These are phyloP conservation scores for Wickerhamiella siamensis DNA, from an alignment of 805 yeast species.

Conservation along the genomic window DNA sequence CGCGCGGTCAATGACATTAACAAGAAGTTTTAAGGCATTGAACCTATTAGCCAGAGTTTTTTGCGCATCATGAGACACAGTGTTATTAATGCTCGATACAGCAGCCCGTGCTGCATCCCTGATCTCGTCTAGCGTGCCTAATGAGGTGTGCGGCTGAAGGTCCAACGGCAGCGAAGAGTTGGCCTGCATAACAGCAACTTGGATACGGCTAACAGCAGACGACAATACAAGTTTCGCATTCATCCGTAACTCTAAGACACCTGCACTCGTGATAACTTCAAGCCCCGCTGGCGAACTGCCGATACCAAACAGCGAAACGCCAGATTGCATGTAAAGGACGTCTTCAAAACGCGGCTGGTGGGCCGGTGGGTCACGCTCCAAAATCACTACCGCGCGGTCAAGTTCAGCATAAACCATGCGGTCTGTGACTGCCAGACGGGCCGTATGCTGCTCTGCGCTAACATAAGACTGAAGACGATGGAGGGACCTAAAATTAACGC, in stretches of 20 bases:
- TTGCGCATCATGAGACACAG: not conserved
- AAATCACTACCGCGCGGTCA: conserved; percentile 45
- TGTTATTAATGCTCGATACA: not conserved
- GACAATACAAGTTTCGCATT: not conserved
- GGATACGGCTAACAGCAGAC: not conserved
- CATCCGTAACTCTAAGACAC: not conserved
- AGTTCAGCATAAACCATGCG: conserved; percentile 47
- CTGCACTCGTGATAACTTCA: conserved; percentile 31
- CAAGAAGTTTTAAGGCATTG: not conserved
- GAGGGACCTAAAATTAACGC: conserved; percentile 42
- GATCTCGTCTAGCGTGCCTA: not conserved
- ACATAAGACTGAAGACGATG: conserved; percentile 45
- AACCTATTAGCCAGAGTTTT: not conserved
- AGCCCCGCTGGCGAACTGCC: conserved; percentile 36
- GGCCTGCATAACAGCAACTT: not conserved
- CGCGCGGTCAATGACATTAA: not conserved
- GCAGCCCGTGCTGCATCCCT: not conserved
- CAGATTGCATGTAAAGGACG: conserved; percentile 40
- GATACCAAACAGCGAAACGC: conserved; percentile 43
- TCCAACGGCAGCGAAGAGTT: not conserved
- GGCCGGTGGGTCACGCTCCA: conserved; percentile 32
- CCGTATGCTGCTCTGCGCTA: conserved; percentile 25
- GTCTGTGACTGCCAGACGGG: conserved; percentile 41
- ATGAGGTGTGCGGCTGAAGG: not conserved
- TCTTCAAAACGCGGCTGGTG: conserved; percentile 58